phyloP scores from a whole-genome alignment of 805 yeast species.

The Ogataea parapolymorpha region DNA sequence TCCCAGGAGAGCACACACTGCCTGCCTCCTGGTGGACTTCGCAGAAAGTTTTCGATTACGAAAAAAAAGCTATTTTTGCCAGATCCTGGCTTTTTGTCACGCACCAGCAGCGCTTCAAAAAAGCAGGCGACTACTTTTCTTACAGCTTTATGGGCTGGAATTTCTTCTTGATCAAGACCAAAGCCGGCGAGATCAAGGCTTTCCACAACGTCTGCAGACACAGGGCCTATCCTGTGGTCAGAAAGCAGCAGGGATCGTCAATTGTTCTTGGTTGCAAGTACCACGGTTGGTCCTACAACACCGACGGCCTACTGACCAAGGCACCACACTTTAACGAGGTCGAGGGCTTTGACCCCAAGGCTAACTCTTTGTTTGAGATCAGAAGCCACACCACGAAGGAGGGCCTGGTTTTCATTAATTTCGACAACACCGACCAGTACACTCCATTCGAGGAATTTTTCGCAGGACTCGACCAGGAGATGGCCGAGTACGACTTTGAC shows the following conservation, averaged over 20 bases:
- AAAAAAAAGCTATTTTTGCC: constrained; percentile 54
- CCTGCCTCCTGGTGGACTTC: constrained; percentile 70
- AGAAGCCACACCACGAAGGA: constrained; percentile 52
- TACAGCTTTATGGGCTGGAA: constrained; percentile 50
- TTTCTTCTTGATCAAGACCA: constrained; percentile 53
- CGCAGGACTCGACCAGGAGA: constrained; percentile 47
- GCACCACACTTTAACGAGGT: constrained; percentile 62
- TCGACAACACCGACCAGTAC: constrained; percentile 42
- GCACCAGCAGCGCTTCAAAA: constrained; percentile 50
- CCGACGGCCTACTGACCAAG: constrained; percentile 56
- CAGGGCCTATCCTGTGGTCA: constrained; percentile 60
- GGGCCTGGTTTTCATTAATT: constrained; percentile 56
- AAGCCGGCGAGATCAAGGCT: constrained; percentile 51
- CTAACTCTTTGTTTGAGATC: constrained; percentile 53
- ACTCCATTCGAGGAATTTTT: constrained; percentile 51
- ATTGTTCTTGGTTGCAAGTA: constrained; percentile 56
- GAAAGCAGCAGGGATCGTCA: constrained; percentile 58
- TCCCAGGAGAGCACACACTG: constrained; percentile 48
- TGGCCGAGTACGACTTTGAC: constrained; percentile 55
- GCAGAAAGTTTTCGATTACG: constrained; percentile 54
- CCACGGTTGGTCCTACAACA: constrained; percentile 64
- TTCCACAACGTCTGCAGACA: constrained; percentile 66
- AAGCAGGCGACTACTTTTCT: constrained; percentile 56
- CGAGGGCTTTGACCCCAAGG: constrained; percentile 54
- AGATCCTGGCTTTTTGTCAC: constrained; percentile 55